Conservation (phyloP, 345 rosid species). For the Salix arbutifolia region DNA sequence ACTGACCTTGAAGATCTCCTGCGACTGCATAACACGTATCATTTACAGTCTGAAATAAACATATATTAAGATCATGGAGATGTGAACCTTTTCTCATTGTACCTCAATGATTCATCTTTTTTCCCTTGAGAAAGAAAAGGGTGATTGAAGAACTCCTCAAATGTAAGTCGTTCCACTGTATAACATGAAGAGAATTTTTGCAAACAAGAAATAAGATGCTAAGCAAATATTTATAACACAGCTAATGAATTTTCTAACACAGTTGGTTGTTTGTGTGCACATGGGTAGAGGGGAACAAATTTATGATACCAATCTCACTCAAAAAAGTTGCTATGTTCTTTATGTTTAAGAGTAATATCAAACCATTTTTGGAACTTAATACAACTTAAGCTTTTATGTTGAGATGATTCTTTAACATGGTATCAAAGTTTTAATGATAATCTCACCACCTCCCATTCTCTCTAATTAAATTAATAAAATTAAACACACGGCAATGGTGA, state of each 20-base stretch:
- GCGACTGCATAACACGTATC: conserved; percentile 40
- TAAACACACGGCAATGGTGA: too few relatives aligned
- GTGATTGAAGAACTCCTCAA: conserved; percentile 93
- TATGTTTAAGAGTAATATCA: too few relatives aligned
- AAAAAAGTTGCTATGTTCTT: background rate
- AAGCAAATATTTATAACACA: background rate
- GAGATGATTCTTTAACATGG: too few relatives aligned
- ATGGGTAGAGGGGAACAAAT: background rate
- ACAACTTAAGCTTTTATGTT: too few relatives aligned
- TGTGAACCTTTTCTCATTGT: conserved; percentile 11
- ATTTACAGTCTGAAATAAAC: conserved; percentile 14
- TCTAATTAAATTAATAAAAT: too few relatives aligned
- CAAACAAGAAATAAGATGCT: background rate
- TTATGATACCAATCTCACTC: background rate
- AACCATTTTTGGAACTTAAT: too few relatives aligned
- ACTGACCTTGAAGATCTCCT: conserved; percentile 36
- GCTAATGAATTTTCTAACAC: background rate
- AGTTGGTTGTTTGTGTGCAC: background rate
- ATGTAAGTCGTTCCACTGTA: conserved; percentile 90
- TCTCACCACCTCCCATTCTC: too few relatives aligned
- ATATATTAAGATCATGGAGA: conserved; percentile 4
- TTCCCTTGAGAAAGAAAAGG: conserved; percentile 59
- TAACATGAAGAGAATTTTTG: conserved; percentile 13
- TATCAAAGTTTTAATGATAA: too few relatives aligned
- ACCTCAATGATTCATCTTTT: conserved; percentile 58